Base-by-base conservation (phyloP, 2,329 filamentous ascomycete species). In the Fusarium vanettenii region DNA sequence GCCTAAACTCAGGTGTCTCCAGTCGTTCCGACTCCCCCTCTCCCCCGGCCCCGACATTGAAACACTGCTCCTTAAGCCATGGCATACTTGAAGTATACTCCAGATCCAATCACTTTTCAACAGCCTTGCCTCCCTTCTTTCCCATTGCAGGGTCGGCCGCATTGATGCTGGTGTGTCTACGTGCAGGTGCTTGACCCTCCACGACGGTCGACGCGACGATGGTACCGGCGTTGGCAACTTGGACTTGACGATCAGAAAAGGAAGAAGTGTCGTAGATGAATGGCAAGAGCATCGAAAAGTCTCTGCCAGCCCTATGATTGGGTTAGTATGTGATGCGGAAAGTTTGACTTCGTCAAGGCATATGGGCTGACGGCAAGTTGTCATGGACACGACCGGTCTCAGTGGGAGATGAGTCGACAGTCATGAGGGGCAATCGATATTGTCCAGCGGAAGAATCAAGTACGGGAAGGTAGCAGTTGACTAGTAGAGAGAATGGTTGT, bases 81-180 rank as follows among this genome's bases (percentile, higher is more conserved):
- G 41, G 20, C 6, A 4, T 0, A 1, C 6, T 1, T 45, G 3
- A 2, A 45, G 4, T 39, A 39, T n/a, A n/a, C 9, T n/a, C 4
- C 0, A 20, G 6, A 14, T 14, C 1, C 18, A 25, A 45, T 45
- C 20, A 45, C 13, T 25, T 25, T 6, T 20, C 20, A 20, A 22
- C 2, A 14, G 20, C 0, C 20, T 7, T 20, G 11, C 9, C 20
- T 4, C 41, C 13, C 13, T 45, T 45, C 20, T 25, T 22, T 2
- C 6, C 20, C 13, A 16, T 0, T 2, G 41, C 16, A 25, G 8
- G 6, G 4, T 45, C 11, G 3, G 6, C 8, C 41, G 41, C 0
- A 16, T 25, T 13, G 3, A 11, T 2, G 20, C 6, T 22, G 41
- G 41, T 6, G 11, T 2, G 41, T 6, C 20, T 14, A 11, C 13